A percentile compares a stretch with the other conserved stretches of the same genome.
phyloP scores from a whole-genome alignment of 2,329 filamentous ascomycete species.

The Periconia sp. region DNA sequence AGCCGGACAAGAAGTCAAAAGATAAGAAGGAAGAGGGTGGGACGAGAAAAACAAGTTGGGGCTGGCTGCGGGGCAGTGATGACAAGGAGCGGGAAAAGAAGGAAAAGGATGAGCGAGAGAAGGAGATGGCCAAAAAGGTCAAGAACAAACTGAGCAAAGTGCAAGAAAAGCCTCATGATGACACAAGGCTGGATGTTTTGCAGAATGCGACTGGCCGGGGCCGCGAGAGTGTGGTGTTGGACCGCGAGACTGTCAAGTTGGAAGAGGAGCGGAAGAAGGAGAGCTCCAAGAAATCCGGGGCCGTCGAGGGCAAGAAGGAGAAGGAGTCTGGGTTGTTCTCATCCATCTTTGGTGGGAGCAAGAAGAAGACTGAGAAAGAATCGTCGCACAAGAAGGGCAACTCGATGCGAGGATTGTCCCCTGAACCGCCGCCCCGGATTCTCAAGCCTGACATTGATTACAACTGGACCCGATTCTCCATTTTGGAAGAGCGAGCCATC shows the following conservation, averaged over 20 bases:
- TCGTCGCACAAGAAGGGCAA: constrained; percentile 72
- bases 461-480: constrained; percentile 92
- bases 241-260: constrained; percentile 74
- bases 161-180: constrained; percentile 63
- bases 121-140: constrained; percentile 48
- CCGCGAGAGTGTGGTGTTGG: constrained; percentile 81
- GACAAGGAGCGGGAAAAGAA: constrained; percentile 68
- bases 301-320: constrained; percentile 74
- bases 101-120: constrained; percentile 44
- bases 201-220: constrained; percentile 65
- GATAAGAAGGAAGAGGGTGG: constrained; percentile 72
- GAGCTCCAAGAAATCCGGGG: constrained; percentile 68
- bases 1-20: constrained; percentile 67
- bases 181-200: constrained; percentile 79
- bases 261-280: constrained; percentile 84
- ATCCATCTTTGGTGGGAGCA: constrained; percentile 85
- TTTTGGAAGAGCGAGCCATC: constrained; percentile 93
- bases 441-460: constrained; percentile 90
- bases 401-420: constrained; percentile 72
- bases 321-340: constrained; percentile 88
- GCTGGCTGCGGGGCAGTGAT: constrained; percentile 70
- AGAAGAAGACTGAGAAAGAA: constrained; percentile 83
- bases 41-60: constrained; percentile 78
- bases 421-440: constrained; percentile 70
- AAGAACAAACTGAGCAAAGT: constrained; percentile 69